A percentile compares a stretch with the other conserved stretches of the same genome.
Conservation (phyloP, 2,329 filamentous ascomycete species). For the Dothideomycetes sp. region DNA sequence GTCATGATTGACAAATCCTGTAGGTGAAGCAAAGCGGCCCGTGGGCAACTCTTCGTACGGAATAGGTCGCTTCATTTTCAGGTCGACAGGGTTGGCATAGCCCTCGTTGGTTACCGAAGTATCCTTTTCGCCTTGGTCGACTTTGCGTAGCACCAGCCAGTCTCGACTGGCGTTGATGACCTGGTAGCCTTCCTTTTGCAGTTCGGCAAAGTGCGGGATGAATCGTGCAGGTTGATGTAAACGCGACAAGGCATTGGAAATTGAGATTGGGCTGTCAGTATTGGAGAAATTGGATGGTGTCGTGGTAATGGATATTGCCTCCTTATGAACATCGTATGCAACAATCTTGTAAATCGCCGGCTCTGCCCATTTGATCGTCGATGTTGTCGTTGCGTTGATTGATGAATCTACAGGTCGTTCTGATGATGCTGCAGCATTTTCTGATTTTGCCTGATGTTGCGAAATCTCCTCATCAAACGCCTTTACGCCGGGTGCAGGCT, state of each 20-base stretch:
- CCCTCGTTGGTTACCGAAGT: slow-evolving; percentile 7
- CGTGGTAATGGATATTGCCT: slow-evolving; percentile 48
- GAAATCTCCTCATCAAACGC: neutral
- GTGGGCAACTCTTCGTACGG: slow-evolving; percentile 22
- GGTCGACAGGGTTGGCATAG: slow-evolving; percentile 46
- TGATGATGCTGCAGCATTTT: slow-evolving; percentile 2
- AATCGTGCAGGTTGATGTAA: slow-evolving; percentile 55
- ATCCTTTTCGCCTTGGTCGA: slow-evolving; percentile 22
- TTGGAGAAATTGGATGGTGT: slow-evolving; percentile 43
- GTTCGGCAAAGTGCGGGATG: slow-evolving; percentile 48
- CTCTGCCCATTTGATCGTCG: slow-evolving; percentile 17
- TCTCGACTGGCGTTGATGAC: slow-evolving; percentile 53
- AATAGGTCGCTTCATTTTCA: slow-evolving; percentile 17
- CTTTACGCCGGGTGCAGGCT: too few relatives aligned
- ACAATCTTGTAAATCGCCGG: slow-evolving; percentile 51
- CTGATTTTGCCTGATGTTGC: slow-evolving; percentile 1
- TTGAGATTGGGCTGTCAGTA: slow-evolving; percentile 40
- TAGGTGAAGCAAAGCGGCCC: slow-evolving; percentile 52
- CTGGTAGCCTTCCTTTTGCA: slow-evolving; percentile 54
- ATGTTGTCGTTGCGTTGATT: neutral
- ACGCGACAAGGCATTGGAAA: slow-evolving; percentile 48
- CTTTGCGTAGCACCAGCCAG: slow-evolving; percentile 56
- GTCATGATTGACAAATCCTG: slow-evolving; percentile 55
- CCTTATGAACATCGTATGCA: slow-evolving; percentile 50
- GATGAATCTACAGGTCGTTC: neutral